These are phyloP conservation scores for Tylopilus felleus DNA, from an alignment of 768 basidiomycete species.

Conservation along the genomic window DNA sequence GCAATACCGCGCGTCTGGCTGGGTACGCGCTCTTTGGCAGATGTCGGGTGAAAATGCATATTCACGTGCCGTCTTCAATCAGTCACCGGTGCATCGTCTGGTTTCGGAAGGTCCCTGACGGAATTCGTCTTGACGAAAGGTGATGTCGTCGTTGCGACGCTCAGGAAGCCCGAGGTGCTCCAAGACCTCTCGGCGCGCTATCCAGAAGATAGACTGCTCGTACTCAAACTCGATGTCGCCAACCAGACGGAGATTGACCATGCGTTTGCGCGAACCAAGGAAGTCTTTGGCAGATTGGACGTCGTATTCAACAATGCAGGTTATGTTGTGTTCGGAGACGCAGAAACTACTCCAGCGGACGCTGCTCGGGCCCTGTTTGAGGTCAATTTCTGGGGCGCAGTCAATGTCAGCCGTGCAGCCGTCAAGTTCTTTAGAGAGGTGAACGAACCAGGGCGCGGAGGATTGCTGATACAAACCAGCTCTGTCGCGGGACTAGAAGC, in stretches of 20 bases:
- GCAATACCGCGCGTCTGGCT: slow-evolving; percentile 3
- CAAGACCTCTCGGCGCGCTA: neutral
- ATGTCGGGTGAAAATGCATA: no score
- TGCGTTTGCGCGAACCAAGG: neutral
- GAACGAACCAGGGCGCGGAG: slow-evolving; percentile 33
- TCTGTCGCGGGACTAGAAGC: slow-evolving; percentile 27
- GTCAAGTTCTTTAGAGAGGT: slow-evolving; percentile 3
- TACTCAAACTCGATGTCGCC: slow-evolving; percentile 10
- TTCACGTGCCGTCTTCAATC: neutral
- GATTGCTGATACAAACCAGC: slow-evolving; percentile 33
- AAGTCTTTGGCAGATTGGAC: slow-evolving; percentile 9
- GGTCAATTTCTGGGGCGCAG: neutral
- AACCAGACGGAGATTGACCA: neutral
- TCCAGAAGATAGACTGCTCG: slow-evolving; percentile 8
- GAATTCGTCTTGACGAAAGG: slow-evolving; percentile 33
- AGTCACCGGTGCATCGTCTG: slow-evolving; percentile 41
- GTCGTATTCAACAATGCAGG: slow-evolving; percentile 10
- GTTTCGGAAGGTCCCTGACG: slow-evolving; percentile 34
- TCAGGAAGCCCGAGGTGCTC: slow-evolving; percentile 35
- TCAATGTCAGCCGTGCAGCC: slow-evolving; percentile 15
- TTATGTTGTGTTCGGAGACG: slow-evolving; percentile 13
- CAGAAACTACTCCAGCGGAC: slow-evolving; percentile 15
- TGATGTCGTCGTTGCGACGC: slow-evolving; percentile 39
- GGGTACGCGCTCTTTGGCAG: neutral
- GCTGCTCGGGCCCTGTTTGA: slow-evolving; percentile 20